Evolutionary conservation across 2,329 filamentous ascomycete species (phyloP), one percentile per base, ranked within the genome.

Genomic region (Clonostachys byssicola): DNA sequence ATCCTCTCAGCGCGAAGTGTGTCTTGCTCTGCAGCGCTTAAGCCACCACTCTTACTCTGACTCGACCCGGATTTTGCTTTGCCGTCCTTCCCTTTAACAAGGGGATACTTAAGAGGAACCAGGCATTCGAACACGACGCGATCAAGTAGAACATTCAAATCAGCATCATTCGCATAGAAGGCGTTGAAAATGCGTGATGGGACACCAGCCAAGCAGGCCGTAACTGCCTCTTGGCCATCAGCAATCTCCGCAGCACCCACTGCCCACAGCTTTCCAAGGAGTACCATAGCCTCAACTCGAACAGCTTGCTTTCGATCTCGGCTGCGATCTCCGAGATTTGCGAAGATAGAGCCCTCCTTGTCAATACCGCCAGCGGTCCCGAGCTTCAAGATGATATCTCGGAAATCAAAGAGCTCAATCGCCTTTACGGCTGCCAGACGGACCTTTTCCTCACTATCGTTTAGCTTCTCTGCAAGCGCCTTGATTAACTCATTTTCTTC

Each of bases 231-330:
- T 56, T 92, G 87, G 13, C 89, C 89, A 45, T 86, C 82, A 20
- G 89, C 84, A 56, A 99, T 88, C 57, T 96, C 92, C 16, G 90
- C 89, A 16, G 86, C 83, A 12, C 89, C 92, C 16, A 95, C 92
- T n/a, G 89, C 92, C 94, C 94, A 99, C 30, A 97, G 84, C 51
- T 85, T 89, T 12, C 83, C 89, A 2, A 97, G 73, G 9, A 95
- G 75, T 44, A 84, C 86, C 81, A 96, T 95, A 20, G 90, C 92
- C 56, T 92, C 89, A 38, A 88, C 83, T 48, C 92, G 88, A 12
- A 99, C 89, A 40, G 81, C 74, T 13, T 85, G 81, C 62, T 87
- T 92, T 52, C 86, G 86, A 68, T 99, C 95, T 56, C 92, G 90
- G 54, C 89, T 90, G 53, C 94, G 83, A 60, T 96, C 91, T 30